Evolutionary conservation across 805 yeast species (phyloP), one percentile per base, ranked within the genome.

Genomic region (Monosporozyma aquatica): DNA sequence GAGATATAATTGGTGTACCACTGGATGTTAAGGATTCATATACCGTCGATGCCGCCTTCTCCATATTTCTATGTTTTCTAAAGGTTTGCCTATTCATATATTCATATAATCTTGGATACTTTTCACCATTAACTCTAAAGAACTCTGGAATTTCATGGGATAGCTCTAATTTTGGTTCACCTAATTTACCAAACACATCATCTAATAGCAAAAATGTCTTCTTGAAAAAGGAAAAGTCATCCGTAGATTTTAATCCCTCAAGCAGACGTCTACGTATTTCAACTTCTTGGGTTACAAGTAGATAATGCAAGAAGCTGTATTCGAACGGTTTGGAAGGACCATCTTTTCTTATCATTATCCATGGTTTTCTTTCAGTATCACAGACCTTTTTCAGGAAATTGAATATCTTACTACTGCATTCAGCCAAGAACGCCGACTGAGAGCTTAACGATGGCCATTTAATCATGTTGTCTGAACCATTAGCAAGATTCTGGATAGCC

Each of bases 401-500:
- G 26, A 61, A 62, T 11, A 77, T 58, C 42, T 62, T 66, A 4
- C 54, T 49, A 28, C 67, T 69, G 46, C 75, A 56, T 9, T 54
- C 62, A 3, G 55, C 47, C 18, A 76, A 45, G 40, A 74, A 76
- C 1, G 65, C 69, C 33, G 60, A 57, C 43, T 68, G 64, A 3
- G 68, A 44, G 6, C 58, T 58, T 36, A 80, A 58, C 1, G 77
- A 59, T 1, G 84, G 80, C 76, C 84, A 78, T 57, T 78, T 87
- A 38, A 81, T 64, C 18, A 80, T 62, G 5, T 71, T 68, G 4
- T 84, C 69, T 0, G 94, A 72, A 23, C 87, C 89, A 58, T 89
- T 90, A 1, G 95, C 95, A 66, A 89, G 75, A 50, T 82, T 76
- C 62, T 90, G 97, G 17, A 90, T 65, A 15, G 83, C 80, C 53